Conservation (phyloP, 441 rosid species). For the Croton setiger region DNA sequence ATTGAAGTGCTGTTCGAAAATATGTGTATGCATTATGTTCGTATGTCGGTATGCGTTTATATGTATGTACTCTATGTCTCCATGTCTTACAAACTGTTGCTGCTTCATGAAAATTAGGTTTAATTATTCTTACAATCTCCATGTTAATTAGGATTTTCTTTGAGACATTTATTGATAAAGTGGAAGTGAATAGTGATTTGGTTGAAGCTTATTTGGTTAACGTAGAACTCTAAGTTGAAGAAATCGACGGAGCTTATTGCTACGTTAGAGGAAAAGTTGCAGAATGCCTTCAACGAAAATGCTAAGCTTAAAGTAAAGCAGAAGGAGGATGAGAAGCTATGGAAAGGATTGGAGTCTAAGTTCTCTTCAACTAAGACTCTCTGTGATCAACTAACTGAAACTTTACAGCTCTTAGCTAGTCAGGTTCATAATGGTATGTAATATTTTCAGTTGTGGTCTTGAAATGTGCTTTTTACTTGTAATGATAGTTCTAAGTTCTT, state of each 20-base stretch:
- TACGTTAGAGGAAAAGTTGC: slow-evolving; percentile 78
- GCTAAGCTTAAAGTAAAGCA: slow-evolving; percentile 84
- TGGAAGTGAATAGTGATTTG: slow-evolving; percentile 20
- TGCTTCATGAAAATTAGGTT: not conserved
- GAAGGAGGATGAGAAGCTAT: slow-evolving; percentile 87
- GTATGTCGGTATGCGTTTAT: not conserved
- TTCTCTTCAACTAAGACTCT: slow-evolving; percentile 81
- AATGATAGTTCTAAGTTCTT: slow-evolving; percentile 15
- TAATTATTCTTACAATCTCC: not conserved
- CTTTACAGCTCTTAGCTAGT: slow-evolving; percentile 67
- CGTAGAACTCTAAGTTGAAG: slow-evolving; percentile 73
- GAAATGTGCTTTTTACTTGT: slow-evolving; percentile 9
- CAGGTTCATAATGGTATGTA: slow-evolving; percentile 76
- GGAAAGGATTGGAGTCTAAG: slow-evolving; percentile 91
- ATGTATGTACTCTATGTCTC: too few relatives aligned
- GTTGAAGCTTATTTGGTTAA: slow-evolving; percentile 5
- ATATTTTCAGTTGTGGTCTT: slow-evolving; percentile 2
- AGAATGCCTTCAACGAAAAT: slow-evolving; percentile 84
- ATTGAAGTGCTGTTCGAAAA: not conserved
- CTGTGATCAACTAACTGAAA: slow-evolving; percentile 82
- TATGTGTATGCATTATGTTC: not conserved
- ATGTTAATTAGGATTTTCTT: slow-evolving; percentile 9
- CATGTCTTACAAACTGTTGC: not conserved
- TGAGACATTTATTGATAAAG: not conserved
- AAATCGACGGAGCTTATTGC: slow-evolving; percentile 58